Percentiles rank a stretch among this genome's conserved stretches.
phyloP scores from a whole-genome alignment of 495 filamentous ascomycete genomes.

The Xylaria palmicola region DNA sequence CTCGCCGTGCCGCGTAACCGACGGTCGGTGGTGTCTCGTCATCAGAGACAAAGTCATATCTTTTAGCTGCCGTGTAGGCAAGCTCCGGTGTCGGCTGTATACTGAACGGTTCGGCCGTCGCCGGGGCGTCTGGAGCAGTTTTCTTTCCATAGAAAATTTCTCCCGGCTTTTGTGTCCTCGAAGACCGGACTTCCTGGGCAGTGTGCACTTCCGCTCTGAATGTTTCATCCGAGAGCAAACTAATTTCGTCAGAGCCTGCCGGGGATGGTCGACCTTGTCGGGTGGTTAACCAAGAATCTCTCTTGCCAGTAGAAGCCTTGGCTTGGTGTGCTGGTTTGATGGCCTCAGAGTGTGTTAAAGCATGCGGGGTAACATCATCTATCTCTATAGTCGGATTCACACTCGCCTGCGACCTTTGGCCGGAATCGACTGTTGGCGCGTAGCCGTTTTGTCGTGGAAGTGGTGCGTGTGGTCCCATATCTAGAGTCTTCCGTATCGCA shows the following conservation, averaged over 20 bases:
- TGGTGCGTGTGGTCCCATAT: conserved; percentile 16
- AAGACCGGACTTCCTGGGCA: conserved; percentile 20
- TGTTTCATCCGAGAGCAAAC: conserved; percentile 32
- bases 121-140: conserved; percentile 34
- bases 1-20: conserved; percentile 18
- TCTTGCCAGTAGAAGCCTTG: conserved; percentile 17
- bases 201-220: conserved; percentile 25
- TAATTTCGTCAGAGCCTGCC: conserved; percentile 23
- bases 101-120: conserved; percentile 20
- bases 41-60: conserved; percentile 20
- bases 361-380: conserved; percentile 20
- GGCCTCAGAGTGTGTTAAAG: conserved; percentile 21
- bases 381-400: conserved; percentile 10
- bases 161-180: conserved; percentile 6
- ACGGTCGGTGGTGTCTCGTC: conserved; percentile 16
- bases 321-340: conserved; percentile 12
- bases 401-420: conserved; percentile 8
- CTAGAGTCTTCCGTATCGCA: conserved; percentile 21
- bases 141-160: conserved; percentile 25
- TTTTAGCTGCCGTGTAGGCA: conserved; percentile 22
- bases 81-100: conserved; percentile 35
- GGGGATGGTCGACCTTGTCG: conserved; percentile 18
- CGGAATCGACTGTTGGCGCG: conserved; percentile 7
- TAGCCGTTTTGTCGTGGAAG: not conserved
- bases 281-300: conserved; percentile 16